A percentile compares a stretch with the other conserved stretches of the same genome.
Conservation (phyloP, 1,284 basidiomycete genomes). For the Rhodofomes roseus region DNA sequence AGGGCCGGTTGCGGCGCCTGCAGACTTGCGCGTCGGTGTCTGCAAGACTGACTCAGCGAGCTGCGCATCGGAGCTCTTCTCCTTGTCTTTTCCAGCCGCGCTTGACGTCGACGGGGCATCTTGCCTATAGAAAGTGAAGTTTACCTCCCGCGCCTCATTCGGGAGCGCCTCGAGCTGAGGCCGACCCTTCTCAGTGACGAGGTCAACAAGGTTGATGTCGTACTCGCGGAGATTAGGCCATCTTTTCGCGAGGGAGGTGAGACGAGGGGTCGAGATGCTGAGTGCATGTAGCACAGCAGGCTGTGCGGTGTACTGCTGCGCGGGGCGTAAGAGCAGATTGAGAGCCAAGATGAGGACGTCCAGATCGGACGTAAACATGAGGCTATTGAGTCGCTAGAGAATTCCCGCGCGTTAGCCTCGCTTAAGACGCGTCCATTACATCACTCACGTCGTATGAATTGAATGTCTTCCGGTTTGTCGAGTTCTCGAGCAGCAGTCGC, state of each 20-base stretch:
- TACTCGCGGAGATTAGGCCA: slow-evolving; percentile 77
- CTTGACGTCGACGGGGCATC: slow-evolving; percentile 27
- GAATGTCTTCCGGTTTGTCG: slow-evolving; percentile 96
- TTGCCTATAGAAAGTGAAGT: slow-evolving; percentile 72
- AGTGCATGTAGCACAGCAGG: slow-evolving; percentile 74
- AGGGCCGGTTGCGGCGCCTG: slow-evolving; percentile 9
- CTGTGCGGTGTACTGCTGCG: slow-evolving; percentile 91
- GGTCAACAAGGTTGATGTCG: slow-evolving; percentile 65
- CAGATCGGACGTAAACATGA: slow-evolving; percentile 86
- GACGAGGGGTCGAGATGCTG: slow-evolving; percentile 70
- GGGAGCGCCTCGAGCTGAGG: slow-evolving; percentile 58
- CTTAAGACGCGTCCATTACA: slow-evolving; percentile 11
- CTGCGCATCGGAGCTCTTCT: slow-evolving; percentile 43
- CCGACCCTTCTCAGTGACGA: slow-evolving; percentile 52
- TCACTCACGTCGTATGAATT: slow-evolving; percentile 90
- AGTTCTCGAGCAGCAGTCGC: slow-evolving; percentile 91
- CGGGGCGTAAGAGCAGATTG: slow-evolving; percentile 85
- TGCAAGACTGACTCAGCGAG: slow-evolving; percentile 37
- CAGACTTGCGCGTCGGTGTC: slow-evolving; percentile 27
- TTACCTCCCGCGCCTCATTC: slow-evolving; percentile 67
- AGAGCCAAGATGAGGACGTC: slow-evolving; percentile 85
- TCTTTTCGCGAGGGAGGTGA: slow-evolving; percentile 68
- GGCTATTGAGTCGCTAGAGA: slow-evolving; percentile 79
- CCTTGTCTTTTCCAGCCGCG: slow-evolving; percentile 33
- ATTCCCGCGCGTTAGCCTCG: slow-evolving; percentile 12